Percentiles rank a stretch among this genome's conserved stretches.
Evolutionary conservation across 139 green algal genomes (phyloP).

Genomic region (Volvox reticuliferus): DNA sequence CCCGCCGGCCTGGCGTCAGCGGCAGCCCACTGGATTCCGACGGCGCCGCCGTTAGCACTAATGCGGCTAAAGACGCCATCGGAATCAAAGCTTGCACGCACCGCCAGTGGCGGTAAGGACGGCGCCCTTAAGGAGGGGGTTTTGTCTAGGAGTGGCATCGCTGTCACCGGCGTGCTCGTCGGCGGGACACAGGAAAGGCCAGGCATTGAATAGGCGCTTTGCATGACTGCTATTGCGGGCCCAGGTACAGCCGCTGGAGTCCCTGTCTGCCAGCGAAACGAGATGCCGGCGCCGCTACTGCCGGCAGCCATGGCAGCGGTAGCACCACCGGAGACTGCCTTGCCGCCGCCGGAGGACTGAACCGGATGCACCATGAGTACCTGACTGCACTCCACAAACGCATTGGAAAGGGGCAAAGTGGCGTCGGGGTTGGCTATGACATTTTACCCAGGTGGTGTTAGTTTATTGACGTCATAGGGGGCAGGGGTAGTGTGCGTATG

Average conservation of each 20-base stretch:
- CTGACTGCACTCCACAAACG: too few species aligned
- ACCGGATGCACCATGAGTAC: too few species aligned
- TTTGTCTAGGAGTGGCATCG: neutral
- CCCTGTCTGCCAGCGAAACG: neutral
- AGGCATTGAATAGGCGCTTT: neutral
- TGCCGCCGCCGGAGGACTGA: neutral
- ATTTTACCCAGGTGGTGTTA: too few species aligned
- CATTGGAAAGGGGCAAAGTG: too few species aligned
- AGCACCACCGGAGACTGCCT: neutral
- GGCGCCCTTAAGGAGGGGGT: neutral
- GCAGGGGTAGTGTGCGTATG: too few species aligned
- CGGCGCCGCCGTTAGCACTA: neutral
- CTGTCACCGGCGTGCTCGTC: neutral
- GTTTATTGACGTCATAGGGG: too few species aligned
- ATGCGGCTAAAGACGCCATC: neutral
- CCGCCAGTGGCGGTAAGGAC: conserved; percentile 2
- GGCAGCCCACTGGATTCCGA: neutral
- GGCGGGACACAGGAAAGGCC: conserved; percentile 5
- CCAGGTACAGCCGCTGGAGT: neutral
- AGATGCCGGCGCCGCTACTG: neutral
- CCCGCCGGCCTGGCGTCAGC: neutral
- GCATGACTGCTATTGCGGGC: neutral
- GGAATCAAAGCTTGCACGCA: neutral
- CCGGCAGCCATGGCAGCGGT: neutral
- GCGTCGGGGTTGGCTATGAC: too few species aligned